Percentiles rank a stretch among this genome's conserved stretches.
Evolutionary conservation across 1,284 basidiomycete genomes (phyloP).

Genomic region (Cutaneotrichosporon arboriforme): DNA sequence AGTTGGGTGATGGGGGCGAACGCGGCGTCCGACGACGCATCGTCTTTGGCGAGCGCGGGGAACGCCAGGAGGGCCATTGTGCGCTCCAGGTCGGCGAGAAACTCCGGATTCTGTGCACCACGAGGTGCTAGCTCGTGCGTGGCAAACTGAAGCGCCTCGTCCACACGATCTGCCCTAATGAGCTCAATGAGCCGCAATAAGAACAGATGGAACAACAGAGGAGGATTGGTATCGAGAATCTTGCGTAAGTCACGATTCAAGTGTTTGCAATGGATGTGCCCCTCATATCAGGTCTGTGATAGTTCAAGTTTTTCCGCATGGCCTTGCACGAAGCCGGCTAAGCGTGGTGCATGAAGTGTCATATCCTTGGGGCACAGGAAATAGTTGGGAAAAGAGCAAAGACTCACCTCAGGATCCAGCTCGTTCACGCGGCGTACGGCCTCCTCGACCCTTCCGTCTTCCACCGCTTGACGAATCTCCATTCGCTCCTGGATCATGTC

Average conservation of each 20-base stretch:
- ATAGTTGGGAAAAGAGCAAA: slow-evolving; percentile 15
- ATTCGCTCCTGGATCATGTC: slow-evolving; percentile 89
- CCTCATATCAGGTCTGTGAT: slow-evolving; percentile 52
- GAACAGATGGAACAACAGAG: slow-evolving; percentile 84
- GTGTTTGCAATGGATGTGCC: slow-evolving; percentile 21
- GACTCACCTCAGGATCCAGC: slow-evolving; percentile 88
- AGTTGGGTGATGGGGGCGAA: slow-evolving; percentile 51
- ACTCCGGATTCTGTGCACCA: slow-evolving; percentile 90
- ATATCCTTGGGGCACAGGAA: slow-evolving; percentile 59
- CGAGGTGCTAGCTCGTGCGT: slow-evolving; percentile 88
- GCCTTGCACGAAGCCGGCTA: slow-evolving; percentile 56
- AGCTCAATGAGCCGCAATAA: slow-evolving; percentile 92
- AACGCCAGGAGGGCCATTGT: slow-evolving; percentile 96
- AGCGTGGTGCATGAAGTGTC: slow-evolving; percentile 98
- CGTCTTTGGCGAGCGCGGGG: slow-evolving; percentile 53
- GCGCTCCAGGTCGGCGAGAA: slow-evolving; percentile 81
- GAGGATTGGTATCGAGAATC: slow-evolving; percentile 91
- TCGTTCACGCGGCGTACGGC: slow-evolving; percentile 92
- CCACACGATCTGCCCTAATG: slow-evolving; percentile 73
- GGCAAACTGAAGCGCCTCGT: slow-evolving; percentile 81
- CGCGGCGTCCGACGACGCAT: slow-evolving; percentile 34
- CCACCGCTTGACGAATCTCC: slow-evolving; percentile 87
- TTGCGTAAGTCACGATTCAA: slow-evolving; percentile 44
- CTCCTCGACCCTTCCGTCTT: slow-evolving; percentile 88
- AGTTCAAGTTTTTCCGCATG: slow-evolving; percentile 46